Base-by-base conservation (phyloP, 2,329 filamentous ascomycete genomes). In the Paecilomyces formosus region DNA sequence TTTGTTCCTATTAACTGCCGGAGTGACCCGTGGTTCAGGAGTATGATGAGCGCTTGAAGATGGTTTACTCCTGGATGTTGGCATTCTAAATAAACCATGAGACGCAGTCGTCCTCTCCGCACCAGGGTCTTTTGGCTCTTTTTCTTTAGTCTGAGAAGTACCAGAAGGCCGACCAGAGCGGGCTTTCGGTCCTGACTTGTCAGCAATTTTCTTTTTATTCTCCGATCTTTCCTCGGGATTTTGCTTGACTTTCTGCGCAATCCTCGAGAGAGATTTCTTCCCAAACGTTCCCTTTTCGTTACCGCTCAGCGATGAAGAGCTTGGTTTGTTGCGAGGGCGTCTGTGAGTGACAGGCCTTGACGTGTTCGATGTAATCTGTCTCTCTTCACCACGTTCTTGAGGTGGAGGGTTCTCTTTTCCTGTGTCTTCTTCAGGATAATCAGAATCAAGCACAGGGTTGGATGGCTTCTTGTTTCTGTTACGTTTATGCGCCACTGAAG, bases 221-320 rank as follows among this genome's bases (percentile, higher is more conserved):
- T 67, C 65, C 13, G 60, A 65, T 35, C 67, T 72, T 49, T 73
- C 72, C 3, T 56, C 52, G 12, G 56, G 57, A 26, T 60, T 58
- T 24, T 67, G 61, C 50, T 68, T 74, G 24, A 72, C 67, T 55
- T 69, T 74, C 33, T 74, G 72, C 5, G 74, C 67, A 35, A 74
- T 62, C 49, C 65, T 74, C 1, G 68, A 60, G 15, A 74, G 59
- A 4, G 72, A 65, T 11, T 64, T 59, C 57, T 69, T 74, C 12
- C 61, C 63, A 24, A 65, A 63, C 8, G 62, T 58, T 15, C 59
- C 60, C 18, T 60, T 60, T 35, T 66, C 66, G 3, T 61, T 59
- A 57, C 66, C 64, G 45, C 58, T 66, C 22, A 62, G 59, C 4
- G 65, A 63, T 5, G 59, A 53, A 3, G 61, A 57, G 33, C 55